A percentile compares a stretch with the other conserved stretches of the same genome.
Conservation (phyloP, 2,329 filamentous ascomycete species). For the Arthrobotrys megalospora region DNA sequence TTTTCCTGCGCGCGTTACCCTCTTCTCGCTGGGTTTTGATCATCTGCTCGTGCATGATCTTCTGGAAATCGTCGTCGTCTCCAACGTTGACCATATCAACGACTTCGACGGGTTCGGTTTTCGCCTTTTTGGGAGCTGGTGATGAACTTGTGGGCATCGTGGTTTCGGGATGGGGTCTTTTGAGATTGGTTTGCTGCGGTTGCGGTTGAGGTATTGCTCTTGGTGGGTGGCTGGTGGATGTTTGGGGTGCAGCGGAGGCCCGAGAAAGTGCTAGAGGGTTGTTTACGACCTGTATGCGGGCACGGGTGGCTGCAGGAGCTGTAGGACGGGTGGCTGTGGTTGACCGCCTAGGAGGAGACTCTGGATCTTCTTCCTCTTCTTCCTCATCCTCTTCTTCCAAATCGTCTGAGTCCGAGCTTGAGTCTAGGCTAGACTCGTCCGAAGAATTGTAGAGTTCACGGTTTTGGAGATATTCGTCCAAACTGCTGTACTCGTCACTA, state of each 20-base stretch:
- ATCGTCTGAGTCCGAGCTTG: background rate
- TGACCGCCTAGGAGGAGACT: background rate
- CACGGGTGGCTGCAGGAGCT: constrained; percentile 5
- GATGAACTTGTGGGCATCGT: background rate
- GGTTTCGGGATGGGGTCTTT: constrained; percentile 32
- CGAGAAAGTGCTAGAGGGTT: constrained; percentile 35
- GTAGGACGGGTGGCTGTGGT: background rate
- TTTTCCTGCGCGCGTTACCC: constrained; percentile 62
- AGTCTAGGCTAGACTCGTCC: background rate
- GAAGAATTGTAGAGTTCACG: background rate
- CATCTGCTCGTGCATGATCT: constrained; percentile 61
- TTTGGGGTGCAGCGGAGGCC: constrained; percentile 28
- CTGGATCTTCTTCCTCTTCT: background rate
- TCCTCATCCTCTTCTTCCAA: background rate
- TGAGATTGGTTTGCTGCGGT: constrained; percentile 28
- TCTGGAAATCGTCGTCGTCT: constrained; percentile 60
- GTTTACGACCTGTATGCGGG: background rate
- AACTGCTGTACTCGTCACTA: background rate
- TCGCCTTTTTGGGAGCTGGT: constrained; percentile 38
- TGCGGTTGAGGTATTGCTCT: constrained; percentile 22
- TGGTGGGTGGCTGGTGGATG: constrained; percentile 15
- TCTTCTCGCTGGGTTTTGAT: constrained; percentile 62
- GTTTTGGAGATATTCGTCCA: background rate
- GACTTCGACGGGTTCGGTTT: constrained; percentile 51
- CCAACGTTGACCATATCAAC: constrained; percentile 56